Evolutionary conservation across 2,329 filamentous ascomycete genomes (phyloP).

Genomic region (Metarhizium brunneum): DNA sequence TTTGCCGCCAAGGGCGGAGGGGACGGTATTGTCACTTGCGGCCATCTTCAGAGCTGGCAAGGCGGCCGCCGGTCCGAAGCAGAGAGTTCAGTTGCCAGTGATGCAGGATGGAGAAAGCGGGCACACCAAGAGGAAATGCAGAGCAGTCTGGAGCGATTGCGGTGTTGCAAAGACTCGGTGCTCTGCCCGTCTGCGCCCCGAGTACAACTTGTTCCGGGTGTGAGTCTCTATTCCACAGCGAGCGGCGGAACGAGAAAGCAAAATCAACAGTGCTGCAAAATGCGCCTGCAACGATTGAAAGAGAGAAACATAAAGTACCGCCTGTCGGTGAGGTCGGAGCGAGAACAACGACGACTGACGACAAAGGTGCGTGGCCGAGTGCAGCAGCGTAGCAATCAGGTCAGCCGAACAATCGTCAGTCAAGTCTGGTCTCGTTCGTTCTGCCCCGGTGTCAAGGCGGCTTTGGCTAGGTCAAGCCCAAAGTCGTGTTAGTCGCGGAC

Average conservation of each 20-base stretch:
- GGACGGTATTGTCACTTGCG: conserved; percentile 26
- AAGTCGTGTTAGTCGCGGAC: conserved; percentile 10
- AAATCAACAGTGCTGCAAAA: neutral
- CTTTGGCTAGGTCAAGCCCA: neutral
- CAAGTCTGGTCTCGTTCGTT: neutral
- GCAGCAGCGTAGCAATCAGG: neutral
- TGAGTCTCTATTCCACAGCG: neutral
- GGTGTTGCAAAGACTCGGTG: neutral
- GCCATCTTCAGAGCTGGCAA: conserved; percentile 21
- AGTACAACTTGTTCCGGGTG: neutral
- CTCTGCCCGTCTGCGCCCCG: neutral
- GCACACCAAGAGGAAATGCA: neutral
- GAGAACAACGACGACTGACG: neutral
- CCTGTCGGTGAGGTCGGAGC: neutral
- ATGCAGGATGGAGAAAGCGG: neutral
- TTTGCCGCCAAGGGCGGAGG: conserved; percentile 22
- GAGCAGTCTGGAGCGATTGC: neutral
- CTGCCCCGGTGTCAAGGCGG: neutral
- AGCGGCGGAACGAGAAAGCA: neutral
- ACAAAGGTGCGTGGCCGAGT: neutral
- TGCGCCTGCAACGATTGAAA: neutral
- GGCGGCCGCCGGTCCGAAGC: neutral
- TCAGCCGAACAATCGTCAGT: neutral
- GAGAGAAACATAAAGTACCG: neutral
- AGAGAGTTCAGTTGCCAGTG: neutral